A percentile compares a stretch with the other conserved stretches of the same genome.
phyloP scores from a whole-genome alignment of 2,329 filamentous ascomycete species.

The Trichoderma koningiopsis region DNA sequence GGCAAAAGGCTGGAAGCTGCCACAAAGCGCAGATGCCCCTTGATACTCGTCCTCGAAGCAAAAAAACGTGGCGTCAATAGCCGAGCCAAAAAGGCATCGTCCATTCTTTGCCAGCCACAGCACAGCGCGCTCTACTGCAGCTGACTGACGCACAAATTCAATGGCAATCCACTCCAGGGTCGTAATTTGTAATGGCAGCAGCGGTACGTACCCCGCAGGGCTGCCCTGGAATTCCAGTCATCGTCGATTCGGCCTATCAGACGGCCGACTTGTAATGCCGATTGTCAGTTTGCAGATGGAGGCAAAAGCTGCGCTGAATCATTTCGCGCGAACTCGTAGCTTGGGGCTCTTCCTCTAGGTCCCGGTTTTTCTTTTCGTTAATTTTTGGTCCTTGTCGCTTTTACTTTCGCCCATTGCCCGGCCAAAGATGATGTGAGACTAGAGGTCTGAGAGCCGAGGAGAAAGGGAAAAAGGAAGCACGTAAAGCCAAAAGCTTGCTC shows the following conservation, averaged over 20 bases:
- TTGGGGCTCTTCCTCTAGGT: background rate
- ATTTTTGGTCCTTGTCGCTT: background rate
- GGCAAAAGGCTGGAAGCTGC: background rate
- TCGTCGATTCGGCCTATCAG: background rate
- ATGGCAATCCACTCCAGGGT: background rate
- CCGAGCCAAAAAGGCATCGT: background rate
- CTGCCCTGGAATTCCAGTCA: background rate
- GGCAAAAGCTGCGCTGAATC: background rate
- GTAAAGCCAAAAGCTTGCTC: background rate
- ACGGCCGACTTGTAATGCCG: background rate
- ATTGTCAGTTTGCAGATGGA: background rate
- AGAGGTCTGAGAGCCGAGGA: background rate
- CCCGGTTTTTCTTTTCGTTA: background rate
- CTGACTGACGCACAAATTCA: background rate
- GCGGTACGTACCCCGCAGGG: conserved; percentile 1
- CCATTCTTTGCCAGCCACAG: background rate
- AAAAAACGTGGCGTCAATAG: background rate
- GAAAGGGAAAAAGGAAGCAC: background rate
- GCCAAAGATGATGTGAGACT: background rate
- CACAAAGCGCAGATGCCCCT: background rate
- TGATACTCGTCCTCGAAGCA: background rate
- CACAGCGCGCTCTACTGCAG: background rate
- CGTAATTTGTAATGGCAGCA: background rate
- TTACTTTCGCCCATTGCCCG: background rate
- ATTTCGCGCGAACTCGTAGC: background rate